Conservation (phyloP, 2,329 filamentous ascomycete species). For the Colletotrichum limetticola region DNA sequence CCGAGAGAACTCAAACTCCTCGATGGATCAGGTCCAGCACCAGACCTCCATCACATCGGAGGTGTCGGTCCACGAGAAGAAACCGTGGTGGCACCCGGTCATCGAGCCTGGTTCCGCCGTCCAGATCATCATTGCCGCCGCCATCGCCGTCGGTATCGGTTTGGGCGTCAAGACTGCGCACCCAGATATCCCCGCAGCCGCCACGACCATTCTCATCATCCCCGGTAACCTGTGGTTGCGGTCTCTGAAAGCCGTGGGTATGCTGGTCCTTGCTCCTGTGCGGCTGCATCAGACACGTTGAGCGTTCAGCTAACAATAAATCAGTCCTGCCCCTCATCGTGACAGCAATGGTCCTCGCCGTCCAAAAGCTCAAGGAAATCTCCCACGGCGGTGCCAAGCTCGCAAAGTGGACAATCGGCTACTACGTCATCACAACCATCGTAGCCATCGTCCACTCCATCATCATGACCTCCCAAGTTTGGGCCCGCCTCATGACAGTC, state of each 20-base stretch:
- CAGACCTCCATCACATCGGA: constrained; percentile 20
- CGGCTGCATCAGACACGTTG: too few species aligned
- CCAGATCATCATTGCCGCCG: constrained; percentile 61
- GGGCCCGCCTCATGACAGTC: constrained; percentile 55
- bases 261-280: constrained; percentile 34
- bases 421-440: constrained; percentile 61
- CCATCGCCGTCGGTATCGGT: constrained; percentile 61
- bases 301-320: not conserved
- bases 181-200: constrained; percentile 54
- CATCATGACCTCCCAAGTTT: constrained; percentile 58
- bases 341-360: constrained; percentile 61
- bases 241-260: constrained; percentile 58
- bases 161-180: constrained; percentile 55
- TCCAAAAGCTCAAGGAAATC: constrained; percentile 60
- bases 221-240: constrained; percentile 62
- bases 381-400: constrained; percentile 53
- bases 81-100: constrained; percentile 49
- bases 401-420: constrained; percentile 60
- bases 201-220: constrained; percentile 55
- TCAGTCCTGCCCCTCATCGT: constrained; percentile 63
- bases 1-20: constrained; percentile 37
- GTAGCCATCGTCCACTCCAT: constrained; percentile 59
- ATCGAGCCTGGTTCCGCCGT: constrained; percentile 56
- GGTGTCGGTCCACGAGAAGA: constrained; percentile 40
- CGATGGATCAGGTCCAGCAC: constrained; percentile 28